Evolutionary conservation across 2,329 filamentous ascomycete species (phyloP).

Genomic region (Cryoendolithus antarcticus): DNA sequence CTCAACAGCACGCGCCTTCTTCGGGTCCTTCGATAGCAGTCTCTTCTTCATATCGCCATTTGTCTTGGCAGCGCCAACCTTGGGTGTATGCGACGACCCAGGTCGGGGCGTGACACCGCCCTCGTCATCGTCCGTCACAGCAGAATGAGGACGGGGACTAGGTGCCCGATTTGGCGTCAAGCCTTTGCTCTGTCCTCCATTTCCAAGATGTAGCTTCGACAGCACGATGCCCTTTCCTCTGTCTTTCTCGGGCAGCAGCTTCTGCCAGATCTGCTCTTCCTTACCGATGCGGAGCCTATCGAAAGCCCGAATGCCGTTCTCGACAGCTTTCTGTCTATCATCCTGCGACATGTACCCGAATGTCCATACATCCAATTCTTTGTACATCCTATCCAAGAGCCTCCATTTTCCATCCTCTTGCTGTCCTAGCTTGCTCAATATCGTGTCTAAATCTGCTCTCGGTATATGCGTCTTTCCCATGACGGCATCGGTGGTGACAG

Average conservation of each 20-base stretch:
- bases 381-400: slow-evolving; percentile 46
- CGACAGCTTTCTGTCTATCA: slow-evolving; percentile 47
- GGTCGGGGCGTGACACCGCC: slow-evolving; percentile 13
- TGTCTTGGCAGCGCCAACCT: slow-evolving; percentile 11
- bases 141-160: slow-evolving; percentile 17
- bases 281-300: slow-evolving; percentile 49
- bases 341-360: slow-evolving; percentile 45
- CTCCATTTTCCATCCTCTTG: slow-evolving; percentile 40
- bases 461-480: slow-evolving; percentile 35
- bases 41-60: slow-evolving; percentile 28
- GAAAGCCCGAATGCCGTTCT: slow-evolving; percentile 50
- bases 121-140: slow-evolving; percentile 5
- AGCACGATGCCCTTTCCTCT: slow-evolving; percentile 49
- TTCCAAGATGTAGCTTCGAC: slow-evolving; percentile 44
- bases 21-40: slow-evolving; percentile 30
- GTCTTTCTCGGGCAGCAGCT: slow-evolving; percentile 46
- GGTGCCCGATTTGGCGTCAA: slow-evolving; percentile 16
- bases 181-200: slow-evolving; percentile 9
- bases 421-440: slow-evolving; percentile 40
- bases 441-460: slow-evolving; percentile 33
- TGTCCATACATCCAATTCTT: slow-evolving; percentile 49
- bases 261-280: slow-evolving; percentile 51
- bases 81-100: slow-evolving; percentile 16
- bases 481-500: slow-evolving; percentile 36
- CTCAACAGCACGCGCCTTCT: slow-evolving; percentile 28